A percentile compares a stretch with the other conserved stretches of the same genome.
phyloP scores from a whole-genome alignment of 2,329 filamentous ascomycete genomes.

The Periconia sp. region DNA sequence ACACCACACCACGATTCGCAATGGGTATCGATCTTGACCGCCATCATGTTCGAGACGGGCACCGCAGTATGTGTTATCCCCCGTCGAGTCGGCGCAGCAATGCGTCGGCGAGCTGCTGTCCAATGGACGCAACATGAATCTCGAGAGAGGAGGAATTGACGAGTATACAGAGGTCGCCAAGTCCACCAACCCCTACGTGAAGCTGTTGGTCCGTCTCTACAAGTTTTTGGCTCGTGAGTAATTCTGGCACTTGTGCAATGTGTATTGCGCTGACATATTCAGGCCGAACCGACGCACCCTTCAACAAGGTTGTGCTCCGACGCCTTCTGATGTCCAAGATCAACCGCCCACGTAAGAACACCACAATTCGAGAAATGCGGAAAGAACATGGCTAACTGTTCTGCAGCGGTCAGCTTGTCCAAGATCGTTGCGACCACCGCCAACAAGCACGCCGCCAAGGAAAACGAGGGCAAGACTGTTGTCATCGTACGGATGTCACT shows the following conservation, averaged over 20 bases:
- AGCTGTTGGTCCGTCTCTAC: slow-evolving; percentile 97
- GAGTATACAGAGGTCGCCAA: slow-evolving; percentile 57
- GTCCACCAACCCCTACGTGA: slow-evolving; percentile 97
- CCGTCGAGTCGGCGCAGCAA: slow-evolving; percentile 43
- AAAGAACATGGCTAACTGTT: slow-evolving; percentile 18
- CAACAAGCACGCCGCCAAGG: slow-evolving; percentile 53
- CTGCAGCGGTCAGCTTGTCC: slow-evolving; percentile 77
- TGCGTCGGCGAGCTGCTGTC: slow-evolving; percentile 43
- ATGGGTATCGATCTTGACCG: slow-evolving; percentile 53
- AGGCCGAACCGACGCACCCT: slow-evolving; percentile 94
- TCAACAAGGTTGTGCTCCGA: slow-evolving; percentile 99
- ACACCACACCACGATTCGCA: slow-evolving; percentile 32
- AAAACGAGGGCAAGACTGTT: slow-evolving; percentile 76
- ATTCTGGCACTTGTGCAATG: slow-evolving; percentile 10
- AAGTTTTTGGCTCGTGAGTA: slow-evolving; percentile 91
- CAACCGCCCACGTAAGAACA: slow-evolving; percentile 66
- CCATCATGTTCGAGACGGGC: slow-evolving; percentile 66
- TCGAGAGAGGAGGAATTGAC: slow-evolving; percentile 38
- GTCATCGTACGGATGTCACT: slow-evolving; percentile 61
- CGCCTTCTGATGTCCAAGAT: slow-evolving; percentile 98
- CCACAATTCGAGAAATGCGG: background rate
- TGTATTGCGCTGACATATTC: slow-evolving; percentile 29
- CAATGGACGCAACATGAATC: slow-evolving; percentile 42
- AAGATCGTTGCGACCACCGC: slow-evolving; percentile 71
- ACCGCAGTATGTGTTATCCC: slow-evolving; percentile 60